Evolutionary conservation across 345 rosid genomes (phyloP).

Genomic region (Citrus hindsii): DNA sequence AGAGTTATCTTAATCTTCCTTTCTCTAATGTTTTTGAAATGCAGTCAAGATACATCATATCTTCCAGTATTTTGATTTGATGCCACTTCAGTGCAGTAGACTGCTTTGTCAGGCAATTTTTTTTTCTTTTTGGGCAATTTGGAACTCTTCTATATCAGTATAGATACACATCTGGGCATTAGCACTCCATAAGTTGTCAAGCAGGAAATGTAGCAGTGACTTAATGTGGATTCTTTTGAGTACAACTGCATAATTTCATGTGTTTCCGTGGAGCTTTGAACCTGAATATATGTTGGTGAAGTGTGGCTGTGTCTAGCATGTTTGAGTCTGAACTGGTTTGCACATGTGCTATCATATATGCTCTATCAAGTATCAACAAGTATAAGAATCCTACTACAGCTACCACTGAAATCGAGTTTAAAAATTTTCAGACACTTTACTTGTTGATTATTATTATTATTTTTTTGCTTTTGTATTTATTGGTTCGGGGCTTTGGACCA

Average conservation of each 20-base stretch:
- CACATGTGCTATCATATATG: neutral
- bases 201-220: neutral
- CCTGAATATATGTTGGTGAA: neutral
- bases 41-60: neutral
- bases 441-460: neutral
- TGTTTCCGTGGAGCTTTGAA: neutral
- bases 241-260: neutral
- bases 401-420: neutral
- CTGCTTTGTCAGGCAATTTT: neutral
- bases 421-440: neutral
- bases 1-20: neutral
- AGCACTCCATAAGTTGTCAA: neutral
- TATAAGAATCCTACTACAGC: neutral
- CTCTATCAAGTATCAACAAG: neutral
- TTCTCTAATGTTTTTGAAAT: neutral
- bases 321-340: constrained; percentile 1
- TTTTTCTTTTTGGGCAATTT: neutral
- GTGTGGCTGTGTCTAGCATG: neutral
- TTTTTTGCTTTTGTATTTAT: neutral
- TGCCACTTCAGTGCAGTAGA: neutral
- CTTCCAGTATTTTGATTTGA: neutral
- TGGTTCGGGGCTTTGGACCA: neutral
- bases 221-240: neutral
- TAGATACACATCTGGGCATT: neutral
- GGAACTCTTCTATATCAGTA: neutral